Evolutionary conservation across 352 stramenopile genomes (phyloP).

Genomic region (Globisporangium lucens): DNA sequence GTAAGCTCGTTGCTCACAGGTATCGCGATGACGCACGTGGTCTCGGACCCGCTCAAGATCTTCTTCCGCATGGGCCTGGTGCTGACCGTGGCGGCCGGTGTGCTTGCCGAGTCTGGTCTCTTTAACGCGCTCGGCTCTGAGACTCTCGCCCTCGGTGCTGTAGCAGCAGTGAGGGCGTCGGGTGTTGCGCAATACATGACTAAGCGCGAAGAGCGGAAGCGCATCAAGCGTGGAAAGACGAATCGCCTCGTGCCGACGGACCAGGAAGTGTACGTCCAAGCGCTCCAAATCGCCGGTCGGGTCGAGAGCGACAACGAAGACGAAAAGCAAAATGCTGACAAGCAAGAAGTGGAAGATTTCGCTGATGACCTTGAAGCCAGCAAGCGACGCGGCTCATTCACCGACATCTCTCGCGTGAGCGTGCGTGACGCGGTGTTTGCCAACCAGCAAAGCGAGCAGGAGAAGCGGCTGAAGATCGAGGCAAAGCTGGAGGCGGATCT

Average conservation of each 20-base stretch:
- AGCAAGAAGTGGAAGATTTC: conserved; percentile 1
- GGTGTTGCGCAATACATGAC: conserved; percentile 47
- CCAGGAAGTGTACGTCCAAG: conserved; percentile 18
- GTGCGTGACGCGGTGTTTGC: conserved; percentile 23
- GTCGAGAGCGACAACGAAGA: conserved; percentile 11
- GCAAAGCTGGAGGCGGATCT: conserved; percentile 21
- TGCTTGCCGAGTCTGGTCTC: conserved; percentile 51
- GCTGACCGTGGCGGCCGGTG: conserved; percentile 50
- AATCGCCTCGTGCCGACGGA: conserved; percentile 32
- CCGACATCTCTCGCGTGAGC: conserved; percentile 25
- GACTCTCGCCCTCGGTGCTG: conserved; percentile 39
- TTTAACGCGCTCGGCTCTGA: conserved; percentile 52
- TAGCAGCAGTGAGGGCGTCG: conserved; percentile 39
- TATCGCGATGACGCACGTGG: conserved; percentile 51
- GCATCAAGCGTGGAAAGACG: conserved; percentile 17
- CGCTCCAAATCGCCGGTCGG: conserved; percentile 18
- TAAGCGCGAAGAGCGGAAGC: conserved; percentile 26
- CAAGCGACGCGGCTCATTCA: conserved; percentile 27
- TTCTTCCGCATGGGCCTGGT: conserved; percentile 73
- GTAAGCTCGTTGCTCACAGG: conserved; percentile 54
- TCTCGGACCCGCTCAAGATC: conserved; percentile 67
- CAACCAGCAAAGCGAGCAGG: conserved; percentile 11
- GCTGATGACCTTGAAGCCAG: background rate
- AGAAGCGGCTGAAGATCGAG: conserved; percentile 19
- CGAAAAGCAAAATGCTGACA: background rate